Percentiles rank a stretch among this genome's conserved stretches.
phyloP scores from a whole-genome alignment of 106 monocot species.

The Acanthochlamys bracteata region DNA sequence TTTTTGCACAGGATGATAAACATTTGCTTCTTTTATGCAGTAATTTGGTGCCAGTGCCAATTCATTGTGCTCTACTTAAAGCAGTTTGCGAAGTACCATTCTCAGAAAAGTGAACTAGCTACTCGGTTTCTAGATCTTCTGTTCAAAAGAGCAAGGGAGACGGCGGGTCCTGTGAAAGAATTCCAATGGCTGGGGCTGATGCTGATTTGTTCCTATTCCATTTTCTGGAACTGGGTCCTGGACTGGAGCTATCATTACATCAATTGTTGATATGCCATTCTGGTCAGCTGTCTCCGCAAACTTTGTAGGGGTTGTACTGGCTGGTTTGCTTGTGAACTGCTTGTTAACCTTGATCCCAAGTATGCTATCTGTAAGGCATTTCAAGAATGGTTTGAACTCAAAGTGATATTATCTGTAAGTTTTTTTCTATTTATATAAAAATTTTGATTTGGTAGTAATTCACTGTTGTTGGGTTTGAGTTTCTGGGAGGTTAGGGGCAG shows the following conservation, averaged over 20 bases:
- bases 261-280: conserved; percentile 82
- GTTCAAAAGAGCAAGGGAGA: conserved; percentile 64
- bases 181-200: conserved; percentile 95
- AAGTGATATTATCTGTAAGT: conserved; percentile 13
- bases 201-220: conserved; percentile 92
- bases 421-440: neutral
- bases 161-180: conserved; percentile 85
- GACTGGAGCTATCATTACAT: conserved; percentile 80
- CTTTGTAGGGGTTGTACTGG: conserved; percentile 81
- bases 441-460: no score
- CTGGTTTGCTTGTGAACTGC: conserved; percentile 85
- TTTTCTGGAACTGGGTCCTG: conserved; percentile 95
- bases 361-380: conserved; percentile 53
- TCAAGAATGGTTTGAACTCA: conserved; percentile 29
- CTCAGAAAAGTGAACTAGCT: conserved; percentile 38
- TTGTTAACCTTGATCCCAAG: conserved; percentile 83
- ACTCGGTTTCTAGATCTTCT: conserved; percentile 43
- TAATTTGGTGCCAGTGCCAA: conserved; percentile 91
- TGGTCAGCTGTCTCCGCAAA: conserved; percentile 85
- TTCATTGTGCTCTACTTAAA: conserved; percentile 85
- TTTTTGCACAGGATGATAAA: neutral
- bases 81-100: conserved; percentile 39
- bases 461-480: no score
- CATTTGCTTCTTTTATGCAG: conserved; percentile 23
- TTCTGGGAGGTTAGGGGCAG: no score